Conservation (phyloP, 108 stramenopile genomes). For the Skeletonema menzelii region DNA sequence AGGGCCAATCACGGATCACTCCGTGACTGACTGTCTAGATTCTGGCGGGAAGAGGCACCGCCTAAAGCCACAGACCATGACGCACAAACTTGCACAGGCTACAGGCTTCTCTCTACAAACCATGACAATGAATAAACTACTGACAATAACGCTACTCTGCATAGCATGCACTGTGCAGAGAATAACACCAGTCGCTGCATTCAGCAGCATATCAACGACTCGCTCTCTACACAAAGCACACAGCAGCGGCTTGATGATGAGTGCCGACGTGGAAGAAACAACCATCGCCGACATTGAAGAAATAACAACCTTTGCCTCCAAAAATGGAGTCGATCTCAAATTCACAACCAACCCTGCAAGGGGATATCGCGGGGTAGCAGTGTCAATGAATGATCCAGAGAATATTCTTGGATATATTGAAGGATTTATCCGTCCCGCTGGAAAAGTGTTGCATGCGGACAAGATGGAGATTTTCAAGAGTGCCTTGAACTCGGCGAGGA, state of each 20-base stretch:
- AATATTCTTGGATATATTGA: conserved; percentile 77
- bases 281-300: conserved; percentile 29
- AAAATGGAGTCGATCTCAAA: conserved; percentile 54
- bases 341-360: conserved; percentile 66
- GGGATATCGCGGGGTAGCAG: conserved; percentile 74
- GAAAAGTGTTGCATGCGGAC: conserved; percentile 74
- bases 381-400: conserved; percentile 48
- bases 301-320: conserved; percentile 41
- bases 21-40: no score
- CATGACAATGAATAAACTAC: background rate
- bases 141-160: background rate
- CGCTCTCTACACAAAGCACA: background rate
- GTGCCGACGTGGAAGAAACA: conserved; percentile 3
- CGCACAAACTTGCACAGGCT: no score
- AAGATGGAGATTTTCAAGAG: conserved; percentile 80
- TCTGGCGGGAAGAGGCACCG: background rate
- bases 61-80: no score
- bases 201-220: background rate
- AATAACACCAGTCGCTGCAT: background rate
- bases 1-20: no score
- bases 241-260: background rate
- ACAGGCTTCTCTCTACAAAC: no score
- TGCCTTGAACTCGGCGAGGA: conserved; percentile 45
- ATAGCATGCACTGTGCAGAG: background rate
- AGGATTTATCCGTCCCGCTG: conserved; percentile 74